A percentile compares a stretch with the other conserved stretches of the same genome.
Evolutionary conservation across 2,329 filamentous ascomycete genomes (phyloP).

Genomic region (Parafenestella ontariensis): DNA sequence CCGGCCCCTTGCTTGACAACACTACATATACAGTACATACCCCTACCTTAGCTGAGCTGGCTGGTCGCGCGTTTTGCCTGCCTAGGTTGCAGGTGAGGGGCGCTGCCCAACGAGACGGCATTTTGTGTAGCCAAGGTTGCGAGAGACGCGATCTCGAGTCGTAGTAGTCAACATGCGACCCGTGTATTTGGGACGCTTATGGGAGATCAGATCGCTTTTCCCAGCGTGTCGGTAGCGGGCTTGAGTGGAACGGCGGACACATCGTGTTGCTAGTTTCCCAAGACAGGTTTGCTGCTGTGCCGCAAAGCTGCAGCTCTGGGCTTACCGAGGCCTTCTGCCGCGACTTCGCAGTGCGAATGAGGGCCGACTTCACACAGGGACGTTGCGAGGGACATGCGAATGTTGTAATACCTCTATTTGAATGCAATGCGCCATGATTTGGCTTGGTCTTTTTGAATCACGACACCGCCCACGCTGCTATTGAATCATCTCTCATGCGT

Average conservation of each 20-base stretch:
- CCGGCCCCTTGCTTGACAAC: neutral
- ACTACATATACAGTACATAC: too few species aligned
- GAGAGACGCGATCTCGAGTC: neutral
- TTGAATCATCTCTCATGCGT: conserved; percentile 8
- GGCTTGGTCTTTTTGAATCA: conserved; percentile 3
- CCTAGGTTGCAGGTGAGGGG: neutral
- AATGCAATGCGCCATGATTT: conserved; percentile 3
- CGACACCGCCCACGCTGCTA: conserved; percentile 9
- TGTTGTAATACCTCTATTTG: conserved; percentile 3
- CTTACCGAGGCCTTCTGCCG: neutral
- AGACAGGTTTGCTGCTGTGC: conserved; percentile 1
- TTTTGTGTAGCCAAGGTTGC: neutral
- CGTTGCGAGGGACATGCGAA: neutral
- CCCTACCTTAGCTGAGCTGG: too few species aligned
- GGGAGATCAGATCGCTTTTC: neutral
- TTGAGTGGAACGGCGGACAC: neutral
- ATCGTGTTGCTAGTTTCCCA: neutral
- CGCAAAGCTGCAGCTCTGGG: conserved; percentile 5
- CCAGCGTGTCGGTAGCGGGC: conserved; percentile 4
- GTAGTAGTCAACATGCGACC: neutral
- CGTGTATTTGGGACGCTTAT: neutral
- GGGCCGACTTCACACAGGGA: neutral
- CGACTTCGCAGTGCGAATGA: too few species aligned
- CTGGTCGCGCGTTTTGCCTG: too few species aligned
- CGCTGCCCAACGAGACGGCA: too few species aligned